Base-by-base conservation (phyloP, 2,329 filamentous ascomycete species). In the Penicillium griseofulvum region DNA sequence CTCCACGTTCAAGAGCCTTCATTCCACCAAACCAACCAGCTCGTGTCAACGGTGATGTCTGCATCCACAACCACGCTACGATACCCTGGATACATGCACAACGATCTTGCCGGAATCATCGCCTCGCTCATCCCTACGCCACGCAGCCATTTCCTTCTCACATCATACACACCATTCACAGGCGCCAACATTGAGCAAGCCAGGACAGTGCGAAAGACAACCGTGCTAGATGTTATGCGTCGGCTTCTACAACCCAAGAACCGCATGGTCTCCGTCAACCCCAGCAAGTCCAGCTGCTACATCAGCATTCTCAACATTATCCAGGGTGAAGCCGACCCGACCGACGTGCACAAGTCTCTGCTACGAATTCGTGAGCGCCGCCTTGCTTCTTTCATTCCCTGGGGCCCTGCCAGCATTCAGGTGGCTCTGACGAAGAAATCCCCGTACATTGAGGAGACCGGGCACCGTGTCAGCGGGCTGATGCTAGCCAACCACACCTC, bases 61-160 rank as follows among this genome's bases (percentile, higher is more conserved):
- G 94, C 94, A 37, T 95, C 91, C 70, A 99, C 94, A 4, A 97
- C 93, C 10, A 97, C 95, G 2, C 85, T 99, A 48, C 85, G 94
- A 70, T 99, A 99, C 73, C 94, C 94, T 1, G 94, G 94, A 37
- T 99, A 99, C 77, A 99, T 99, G 94, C 94, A 99, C 80, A 99
- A 99, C 74, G 94, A 99, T 71, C 87, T 99, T 16, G 92, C 96
- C 69, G 94, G 93, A 74, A 97, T 99, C 66, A 83, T 99, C 55
- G 94, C 95, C 24, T 96, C 91, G 19, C 83, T 99, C 39, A 97
- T 99, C 59, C 94, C 94, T 1, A 99, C 93, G 0, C 95, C 94
- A 10, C 87, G 94, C 65, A 96, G 92, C 71, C 95, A 99, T 78
- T 99, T 99, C 83, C 82, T 99, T 56, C 96, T 97, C 86, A 99